phyloP scores from a whole-genome alignment of 192 early-diverging fungal species.

The Kickxella alabastrina region DNA sequence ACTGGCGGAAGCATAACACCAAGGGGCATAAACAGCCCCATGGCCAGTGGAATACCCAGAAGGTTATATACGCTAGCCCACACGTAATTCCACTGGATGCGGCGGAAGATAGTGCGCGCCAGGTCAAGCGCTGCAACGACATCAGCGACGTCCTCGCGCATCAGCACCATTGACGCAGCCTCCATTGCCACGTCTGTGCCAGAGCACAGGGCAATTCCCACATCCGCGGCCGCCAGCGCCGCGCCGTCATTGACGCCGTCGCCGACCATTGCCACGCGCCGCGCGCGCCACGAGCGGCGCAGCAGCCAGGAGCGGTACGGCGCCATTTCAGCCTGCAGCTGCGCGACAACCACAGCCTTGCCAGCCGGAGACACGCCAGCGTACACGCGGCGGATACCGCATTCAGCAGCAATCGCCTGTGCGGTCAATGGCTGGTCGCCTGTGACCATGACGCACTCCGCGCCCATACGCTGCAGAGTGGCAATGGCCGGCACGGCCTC shows the following conservation, averaged over 20 bases:
- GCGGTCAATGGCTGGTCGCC: conserved; percentile 89
- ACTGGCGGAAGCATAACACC: conserved; percentile 83
- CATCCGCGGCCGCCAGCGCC: conserved; percentile 75
- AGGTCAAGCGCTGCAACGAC: conserved; percentile 86
- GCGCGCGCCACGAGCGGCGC: neutral
- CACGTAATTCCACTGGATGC: conserved; percentile 82
- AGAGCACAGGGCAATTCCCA: conserved; percentile 85
- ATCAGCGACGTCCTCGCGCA: conserved; percentile 81
- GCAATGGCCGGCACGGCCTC: conserved; percentile 69
- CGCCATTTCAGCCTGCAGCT: conserved; percentile 58
- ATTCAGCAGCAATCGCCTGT: conserved; percentile 70
- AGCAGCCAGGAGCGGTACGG: conserved; percentile 6
- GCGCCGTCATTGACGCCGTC: conserved; percentile 97
- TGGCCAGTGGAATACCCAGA: conserved; percentile 86
- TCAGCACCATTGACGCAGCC: conserved; percentile 88
- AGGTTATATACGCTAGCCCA: conserved; percentile 92
- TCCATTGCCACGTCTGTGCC: conserved; percentile 97
- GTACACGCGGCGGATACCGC: conserved; percentile 81
- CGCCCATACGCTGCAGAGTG: conserved; percentile 68
- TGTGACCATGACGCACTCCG: conserved; percentile 85
- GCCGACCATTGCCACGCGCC: conserved; percentile 83
- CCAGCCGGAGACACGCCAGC: conserved; percentile 88
- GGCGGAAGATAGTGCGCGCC: conserved; percentile 72
- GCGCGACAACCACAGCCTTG: conserved; percentile 73
- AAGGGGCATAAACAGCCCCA: conserved; percentile 87